phyloP scores from a whole-genome alignment of 345 rosid species.

The Gynandropsis gynandra region DNA sequence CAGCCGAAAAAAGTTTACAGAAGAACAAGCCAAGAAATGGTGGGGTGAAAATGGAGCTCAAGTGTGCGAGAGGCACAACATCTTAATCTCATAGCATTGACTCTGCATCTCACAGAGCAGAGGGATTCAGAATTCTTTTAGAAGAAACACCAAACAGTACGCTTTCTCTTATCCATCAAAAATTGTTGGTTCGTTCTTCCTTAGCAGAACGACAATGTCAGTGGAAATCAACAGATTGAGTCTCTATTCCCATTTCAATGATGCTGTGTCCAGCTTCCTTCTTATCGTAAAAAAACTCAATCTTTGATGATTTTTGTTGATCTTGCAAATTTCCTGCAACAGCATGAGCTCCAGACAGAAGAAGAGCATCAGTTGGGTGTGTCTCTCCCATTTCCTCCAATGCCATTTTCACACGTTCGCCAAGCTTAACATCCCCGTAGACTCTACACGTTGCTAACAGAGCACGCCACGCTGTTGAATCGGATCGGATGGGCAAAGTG shows the following conservation, averaged over 20 bases:
- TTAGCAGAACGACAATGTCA: too few relatives aligned
- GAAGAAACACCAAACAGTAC: too few relatives aligned
- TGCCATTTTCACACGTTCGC: slow-evolving; percentile 32
- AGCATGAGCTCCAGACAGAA: slow-evolving; percentile 44
- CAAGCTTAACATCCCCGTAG: slow-evolving; percentile 43
- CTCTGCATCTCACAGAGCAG: too few relatives aligned
- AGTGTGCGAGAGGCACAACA: too few relatives aligned
- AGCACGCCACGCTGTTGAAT: slow-evolving; percentile 58
- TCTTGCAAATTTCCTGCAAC: slow-evolving; percentile 41
- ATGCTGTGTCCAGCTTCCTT: slow-evolving; percentile 49
- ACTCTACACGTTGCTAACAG: slow-evolving; percentile 63
- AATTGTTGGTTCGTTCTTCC: too few relatives aligned
- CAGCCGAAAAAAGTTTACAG: slow-evolving; percentile 68
- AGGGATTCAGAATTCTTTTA: too few relatives aligned
- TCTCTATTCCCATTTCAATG: slow-evolving; percentile 31
- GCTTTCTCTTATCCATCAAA: too few relatives aligned
- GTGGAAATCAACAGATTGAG: slow-evolving; percentile 6
- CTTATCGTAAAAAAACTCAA: slow-evolving; percentile 23
- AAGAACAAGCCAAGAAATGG: slow-evolving; percentile 84
- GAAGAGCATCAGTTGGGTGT: slow-evolving; percentile 50
- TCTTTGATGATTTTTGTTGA: slow-evolving; percentile 13
- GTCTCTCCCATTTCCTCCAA: slow-evolving; percentile 35
- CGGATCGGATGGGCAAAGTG: slow-evolving; percentile 39
- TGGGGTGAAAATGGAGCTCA: slow-evolving; percentile 71
- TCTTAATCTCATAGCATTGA: too few relatives aligned